A percentile compares a stretch with the other conserved stretches of the same genome.
Conservation (phyloP, 108 stramenopile genomes). For the Mediolabrus comicus region DNA sequence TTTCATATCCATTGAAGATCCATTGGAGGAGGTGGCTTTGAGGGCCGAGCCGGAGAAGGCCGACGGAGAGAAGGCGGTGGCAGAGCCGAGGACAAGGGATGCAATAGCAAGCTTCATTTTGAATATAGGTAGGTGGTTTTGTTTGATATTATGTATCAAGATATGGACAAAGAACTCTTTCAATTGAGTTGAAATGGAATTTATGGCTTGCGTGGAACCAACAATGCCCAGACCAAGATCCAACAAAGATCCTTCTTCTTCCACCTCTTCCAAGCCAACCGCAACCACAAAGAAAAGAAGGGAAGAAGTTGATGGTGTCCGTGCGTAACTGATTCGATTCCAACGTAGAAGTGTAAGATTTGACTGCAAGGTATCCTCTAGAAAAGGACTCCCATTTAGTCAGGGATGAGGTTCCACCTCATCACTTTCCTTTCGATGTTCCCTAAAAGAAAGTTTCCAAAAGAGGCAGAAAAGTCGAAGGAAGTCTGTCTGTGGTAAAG, state of each 20-base stretch:
- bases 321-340: background rate
- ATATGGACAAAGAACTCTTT: conserved; percentile 1
- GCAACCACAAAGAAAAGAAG: background rate
- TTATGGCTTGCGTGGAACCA: conserved; percentile 1
- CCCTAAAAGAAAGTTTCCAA: no score
- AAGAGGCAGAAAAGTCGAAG: no score
- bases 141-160: background rate
- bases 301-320: background rate
- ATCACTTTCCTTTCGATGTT: no score
- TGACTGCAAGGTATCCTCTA: background rate
- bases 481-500: no score
- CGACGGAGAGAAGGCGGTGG: conserved; percentile 53
- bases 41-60: conserved; percentile 15
- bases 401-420: no score
- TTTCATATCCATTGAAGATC: conserved; percentile 56
- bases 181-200: background rate
- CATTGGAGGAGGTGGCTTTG: conserved; percentile 9
- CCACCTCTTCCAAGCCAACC: no score
- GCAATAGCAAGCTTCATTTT: conserved; percentile 55
- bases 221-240: background rate
- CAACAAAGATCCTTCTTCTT: conserved; percentile 1
- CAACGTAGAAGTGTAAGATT: background rate
- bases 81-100: conserved; percentile 47
- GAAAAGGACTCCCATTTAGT: background rate
- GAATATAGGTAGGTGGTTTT: background rate